phyloP scores from a whole-genome alignment of 2,329 filamentous ascomycete genomes.

The Phoma sp. region DNA sequence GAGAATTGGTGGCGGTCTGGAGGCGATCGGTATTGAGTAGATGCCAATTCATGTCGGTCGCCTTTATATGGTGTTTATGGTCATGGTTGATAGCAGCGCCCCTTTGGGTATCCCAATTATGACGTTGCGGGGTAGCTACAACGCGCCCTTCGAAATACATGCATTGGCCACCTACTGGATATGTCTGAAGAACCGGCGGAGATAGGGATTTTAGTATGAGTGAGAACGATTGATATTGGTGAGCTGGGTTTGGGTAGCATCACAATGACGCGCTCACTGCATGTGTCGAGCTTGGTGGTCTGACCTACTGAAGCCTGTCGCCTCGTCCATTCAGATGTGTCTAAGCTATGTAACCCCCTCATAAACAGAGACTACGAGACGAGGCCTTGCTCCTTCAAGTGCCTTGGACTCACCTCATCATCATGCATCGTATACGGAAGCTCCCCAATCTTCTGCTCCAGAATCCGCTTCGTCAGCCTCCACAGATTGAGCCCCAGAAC shows the following conservation, averaged over 20 bases:
- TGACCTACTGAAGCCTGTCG: too few relatives aligned
- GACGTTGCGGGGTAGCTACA: conserved; percentile 19
- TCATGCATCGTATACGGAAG: conserved; percentile 38
- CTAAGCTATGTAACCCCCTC: too few relatives aligned
- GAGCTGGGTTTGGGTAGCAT: too few relatives aligned
- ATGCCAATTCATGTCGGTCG: too few relatives aligned
- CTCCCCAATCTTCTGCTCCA: conserved; percentile 50
- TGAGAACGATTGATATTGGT: background rate
- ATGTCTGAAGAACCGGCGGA: background rate
- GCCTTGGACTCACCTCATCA: conserved; percentile 4
- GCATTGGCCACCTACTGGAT: background rate
- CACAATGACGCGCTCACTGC: too few relatives aligned
- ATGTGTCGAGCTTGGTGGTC: too few relatives aligned
- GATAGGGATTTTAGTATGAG: background rate
- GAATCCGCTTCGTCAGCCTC: conserved; percentile 53
- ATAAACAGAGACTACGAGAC: background rate
- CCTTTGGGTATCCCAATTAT: conserved; percentile 8
- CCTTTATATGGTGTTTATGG: too few relatives aligned
- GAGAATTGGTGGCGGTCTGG: too few relatives aligned
- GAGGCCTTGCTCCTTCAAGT: conserved; percentile 4
- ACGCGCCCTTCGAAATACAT: conserved; percentile 23
- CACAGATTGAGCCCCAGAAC: conserved; percentile 53
- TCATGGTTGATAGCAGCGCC: background rate
- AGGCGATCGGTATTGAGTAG: too few relatives aligned
- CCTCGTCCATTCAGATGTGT: too few relatives aligned